A percentile compares a stretch with the other conserved stretches of the same genome.
These are phyloP conservation scores for Colletotrichum horii DNA, from an alignment of 2,329 filamentous ascomycete genomes.

Conservation along the genomic window DNA sequence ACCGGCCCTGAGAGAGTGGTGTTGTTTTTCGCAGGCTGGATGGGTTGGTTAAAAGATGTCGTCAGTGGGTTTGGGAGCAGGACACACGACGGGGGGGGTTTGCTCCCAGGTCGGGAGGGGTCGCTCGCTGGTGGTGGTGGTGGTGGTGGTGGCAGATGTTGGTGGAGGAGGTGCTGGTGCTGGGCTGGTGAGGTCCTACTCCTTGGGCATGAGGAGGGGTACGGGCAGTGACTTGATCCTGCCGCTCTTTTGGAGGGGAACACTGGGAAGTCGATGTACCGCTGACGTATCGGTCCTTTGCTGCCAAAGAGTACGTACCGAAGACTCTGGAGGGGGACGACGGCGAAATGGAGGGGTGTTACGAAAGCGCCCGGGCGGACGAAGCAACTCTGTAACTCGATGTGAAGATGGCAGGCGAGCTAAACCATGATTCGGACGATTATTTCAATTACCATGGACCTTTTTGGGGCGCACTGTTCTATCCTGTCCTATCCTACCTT, in stretches of 20 bases:
- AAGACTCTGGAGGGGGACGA: neutral
- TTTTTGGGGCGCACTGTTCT: neutral
- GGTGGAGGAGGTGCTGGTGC: neutral
- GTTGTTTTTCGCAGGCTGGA: constrained; percentile 16
- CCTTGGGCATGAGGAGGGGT: neutral
- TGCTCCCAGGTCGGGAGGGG: constrained; percentile 9
- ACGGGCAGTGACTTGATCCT: neutral
- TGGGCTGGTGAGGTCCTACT: neutral
- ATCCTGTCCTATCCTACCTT: neutral
- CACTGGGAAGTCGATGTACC: neutral
- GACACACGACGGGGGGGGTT: constrained; percentile 1
- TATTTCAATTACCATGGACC: neutral
- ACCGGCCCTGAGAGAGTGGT: constrained; percentile 19
- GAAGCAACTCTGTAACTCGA: constrained; percentile 19
- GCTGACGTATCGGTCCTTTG: neutral
- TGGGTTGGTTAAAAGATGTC: constrained; percentile 18
- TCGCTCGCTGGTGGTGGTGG: neutral
- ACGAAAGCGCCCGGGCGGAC: constrained; percentile 5
- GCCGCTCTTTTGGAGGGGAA: neutral
- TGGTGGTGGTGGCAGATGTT: neutral
- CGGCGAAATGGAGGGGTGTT: constrained; percentile 12
- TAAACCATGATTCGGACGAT: neutral
- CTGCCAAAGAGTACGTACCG: neutral
- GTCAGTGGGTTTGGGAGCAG: constrained; percentile 20
- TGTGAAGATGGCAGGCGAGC: constrained; percentile 18